Percentiles rank a stretch among this genome's conserved stretches.
phyloP scores from a whole-genome alignment of 257 asterid genomes.

The Solanum habrochaites region DNA sequence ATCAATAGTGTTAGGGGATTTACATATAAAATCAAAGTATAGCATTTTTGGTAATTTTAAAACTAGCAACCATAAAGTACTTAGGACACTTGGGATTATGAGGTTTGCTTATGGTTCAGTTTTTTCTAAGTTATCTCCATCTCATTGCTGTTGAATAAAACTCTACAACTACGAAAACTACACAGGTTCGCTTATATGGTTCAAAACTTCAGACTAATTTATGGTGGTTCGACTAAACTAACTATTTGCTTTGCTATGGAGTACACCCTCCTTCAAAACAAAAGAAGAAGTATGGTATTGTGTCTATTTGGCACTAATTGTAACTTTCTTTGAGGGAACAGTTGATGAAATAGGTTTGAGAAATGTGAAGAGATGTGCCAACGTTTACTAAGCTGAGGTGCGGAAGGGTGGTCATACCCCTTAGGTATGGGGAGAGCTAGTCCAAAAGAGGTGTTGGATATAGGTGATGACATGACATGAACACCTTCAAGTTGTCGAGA shows the following conservation, averaged over 20 bases:
- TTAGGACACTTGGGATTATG: too few species aligned
- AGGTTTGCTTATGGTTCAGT: too few species aligned
- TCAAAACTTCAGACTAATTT: background rate
- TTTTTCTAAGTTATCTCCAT: too few species aligned
- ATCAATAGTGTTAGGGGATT: too few species aligned
- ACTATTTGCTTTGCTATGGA: background rate
- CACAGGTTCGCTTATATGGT: background rate
- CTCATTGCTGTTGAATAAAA: too few species aligned
- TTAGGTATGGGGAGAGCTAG: background rate
- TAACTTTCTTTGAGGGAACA: background rate
- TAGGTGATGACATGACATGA: background rate
- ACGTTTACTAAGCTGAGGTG: background rate
- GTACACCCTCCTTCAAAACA: background rate
- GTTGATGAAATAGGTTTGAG: background rate
- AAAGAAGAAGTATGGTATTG: background rate
- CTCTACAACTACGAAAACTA: too few species aligned
- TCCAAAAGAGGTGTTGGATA: background rate
- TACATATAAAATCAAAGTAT: too few species aligned
- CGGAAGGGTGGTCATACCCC: background rate
- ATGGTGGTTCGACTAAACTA: too few species aligned
- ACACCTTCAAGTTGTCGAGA: background rate
- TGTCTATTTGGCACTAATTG: background rate
- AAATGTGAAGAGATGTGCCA: background rate
- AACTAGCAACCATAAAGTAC: too few species aligned
- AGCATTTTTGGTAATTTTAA: too few species aligned